Conservation (phyloP, 2,329 filamentous ascomycete species). For the Cytospora piceae region DNA sequence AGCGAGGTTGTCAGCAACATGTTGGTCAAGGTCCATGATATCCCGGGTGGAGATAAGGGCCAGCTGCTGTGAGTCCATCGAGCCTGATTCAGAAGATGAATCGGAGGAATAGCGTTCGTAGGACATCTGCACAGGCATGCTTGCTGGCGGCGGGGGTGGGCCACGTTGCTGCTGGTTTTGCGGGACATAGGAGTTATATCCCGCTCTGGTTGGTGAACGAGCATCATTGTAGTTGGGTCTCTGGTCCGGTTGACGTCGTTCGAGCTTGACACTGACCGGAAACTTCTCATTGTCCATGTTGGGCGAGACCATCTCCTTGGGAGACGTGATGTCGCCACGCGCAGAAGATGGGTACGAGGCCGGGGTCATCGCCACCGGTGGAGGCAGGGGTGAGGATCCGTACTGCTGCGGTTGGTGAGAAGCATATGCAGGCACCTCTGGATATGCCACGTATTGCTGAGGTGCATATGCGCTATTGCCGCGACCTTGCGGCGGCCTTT, state of each 20-base stretch:
- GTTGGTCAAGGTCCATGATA: constrained; percentile 52
- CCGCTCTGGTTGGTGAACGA: constrained; percentile 26
- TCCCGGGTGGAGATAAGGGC: constrained; percentile 59
- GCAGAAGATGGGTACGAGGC: constrained; percentile 31
- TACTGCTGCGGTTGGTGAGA: constrained; percentile 28
- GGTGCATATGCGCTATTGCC: constrained; percentile 31
- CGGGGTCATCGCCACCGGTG: constrained; percentile 31
- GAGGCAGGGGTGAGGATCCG: constrained; percentile 26
- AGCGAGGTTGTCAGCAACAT: constrained; percentile 45
- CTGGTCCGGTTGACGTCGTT: constrained; percentile 40
- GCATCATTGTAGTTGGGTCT: constrained; percentile 14
- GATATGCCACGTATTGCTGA: constrained; percentile 36
- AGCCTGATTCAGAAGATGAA: constrained; percentile 41
- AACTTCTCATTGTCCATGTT: constrained; percentile 47
- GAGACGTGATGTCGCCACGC: constrained; percentile 34
- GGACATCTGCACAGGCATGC: constrained; percentile 35
- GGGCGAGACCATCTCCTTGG: constrained; percentile 44
- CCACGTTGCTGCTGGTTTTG: constrained; percentile 29
- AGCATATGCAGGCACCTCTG: constrained; percentile 32
- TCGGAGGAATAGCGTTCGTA: constrained; percentile 45
- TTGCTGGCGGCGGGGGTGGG: constrained; percentile 12
- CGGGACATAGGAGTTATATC: constrained; percentile 23
- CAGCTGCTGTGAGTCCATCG: constrained; percentile 41
- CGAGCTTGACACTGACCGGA: constrained; percentile 44
- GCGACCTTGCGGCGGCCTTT: constrained; percentile 38